Conservation (phyloP, 2,329 filamentous ascomycete genomes). For the Xylaria sp. region DNA sequence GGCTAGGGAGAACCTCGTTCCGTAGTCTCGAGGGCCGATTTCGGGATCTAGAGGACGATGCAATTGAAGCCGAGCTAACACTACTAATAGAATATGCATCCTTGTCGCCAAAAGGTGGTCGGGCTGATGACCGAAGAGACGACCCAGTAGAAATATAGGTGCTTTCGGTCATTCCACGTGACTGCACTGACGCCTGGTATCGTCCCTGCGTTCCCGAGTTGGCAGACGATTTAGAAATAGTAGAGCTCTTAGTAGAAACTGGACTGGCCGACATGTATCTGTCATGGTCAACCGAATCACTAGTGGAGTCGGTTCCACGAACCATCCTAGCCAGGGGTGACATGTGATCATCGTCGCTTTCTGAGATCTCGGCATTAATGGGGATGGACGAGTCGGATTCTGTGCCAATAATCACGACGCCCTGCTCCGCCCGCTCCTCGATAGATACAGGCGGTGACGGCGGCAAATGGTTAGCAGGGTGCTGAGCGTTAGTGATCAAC, state of each 20-base stretch:
- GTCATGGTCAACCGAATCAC: slow-evolving; percentile 68
- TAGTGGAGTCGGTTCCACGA: slow-evolving; percentile 70
- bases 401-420: slow-evolving; percentile 60
- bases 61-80: slow-evolving; percentile 59
- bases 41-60: slow-evolving; percentile 58
- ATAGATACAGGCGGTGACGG: slow-evolving; percentile 85
- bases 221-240: slow-evolving; percentile 63
- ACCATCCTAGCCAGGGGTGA: slow-evolving; percentile 80
- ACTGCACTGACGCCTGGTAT: slow-evolving; percentile 62
- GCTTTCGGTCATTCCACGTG: slow-evolving; percentile 67
- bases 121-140: slow-evolving; percentile 57
- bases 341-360: slow-evolving; percentile 80
- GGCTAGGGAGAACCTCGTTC: slow-evolving; percentile 82
- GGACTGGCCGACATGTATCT: slow-evolving; percentile 75
- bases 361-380: slow-evolving; percentile 69
- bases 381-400: slow-evolving; percentile 66
- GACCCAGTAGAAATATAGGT: slow-evolving; percentile 76
- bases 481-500: slow-evolving; percentile 88
- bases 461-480: slow-evolving; percentile 80
- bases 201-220: slow-evolving; percentile 63
- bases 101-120: slow-evolving; percentile 48
- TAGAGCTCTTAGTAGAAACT: slow-evolving; percentile 71
- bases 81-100: slow-evolving; percentile 69
- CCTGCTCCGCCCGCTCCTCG: slow-evolving; percentile 72
- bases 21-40: slow-evolving; percentile 75